Conservation (phyloP, 2,329 filamentous ascomycete genomes). For the Pezicula carpinea region DNA sequence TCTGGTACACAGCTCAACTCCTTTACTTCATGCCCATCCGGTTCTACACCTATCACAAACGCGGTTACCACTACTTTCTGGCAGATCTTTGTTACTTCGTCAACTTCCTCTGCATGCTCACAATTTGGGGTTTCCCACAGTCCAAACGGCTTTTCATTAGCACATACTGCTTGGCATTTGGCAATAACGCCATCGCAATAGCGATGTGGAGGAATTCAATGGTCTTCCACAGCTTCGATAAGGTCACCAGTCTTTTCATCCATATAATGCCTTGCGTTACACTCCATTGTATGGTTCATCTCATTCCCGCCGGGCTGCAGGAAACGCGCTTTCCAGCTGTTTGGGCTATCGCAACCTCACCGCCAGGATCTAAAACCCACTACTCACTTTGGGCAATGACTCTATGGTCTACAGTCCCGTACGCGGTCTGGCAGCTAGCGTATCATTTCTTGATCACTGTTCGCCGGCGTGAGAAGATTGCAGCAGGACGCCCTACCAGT, state of each 20-base stretch:
- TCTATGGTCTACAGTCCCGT: slow-evolving; percentile 88
- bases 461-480: slow-evolving; percentile 91
- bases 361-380: slow-evolving; percentile 68
- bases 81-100: slow-evolving; percentile 98
- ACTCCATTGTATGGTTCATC: slow-evolving; percentile 86
- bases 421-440: slow-evolving; percentile 83
- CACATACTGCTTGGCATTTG: slow-evolving; percentile 86
- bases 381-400: slow-evolving; percentile 84
- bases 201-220: slow-evolving; percentile 99
- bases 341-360: slow-evolving; percentile 68
- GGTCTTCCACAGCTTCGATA: slow-evolving; percentile 98
- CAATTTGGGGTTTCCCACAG: slow-evolving; percentile 83
- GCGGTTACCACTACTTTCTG: slow-evolving; percentile 94
- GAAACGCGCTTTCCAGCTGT: slow-evolving; percentile 75
- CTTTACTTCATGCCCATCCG: slow-evolving; percentile 97
- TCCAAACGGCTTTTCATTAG: slow-evolving; percentile 91
- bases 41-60: slow-evolving; percentile 83
- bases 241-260: slow-evolving; percentile 95
- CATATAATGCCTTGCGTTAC: slow-evolving; percentile 98
- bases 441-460: slow-evolving; percentile 97
- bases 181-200: slow-evolving; percentile 96
- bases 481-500: slow-evolving; percentile 88
- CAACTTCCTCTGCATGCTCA: slow-evolving; percentile 78
- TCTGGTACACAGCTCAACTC: slow-evolving; percentile 87
- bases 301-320: slow-evolving; percentile 63